Conservation (phyloP, 495 filamentous ascomycete genomes). For the Rhizodiscina lignyota region DNA sequence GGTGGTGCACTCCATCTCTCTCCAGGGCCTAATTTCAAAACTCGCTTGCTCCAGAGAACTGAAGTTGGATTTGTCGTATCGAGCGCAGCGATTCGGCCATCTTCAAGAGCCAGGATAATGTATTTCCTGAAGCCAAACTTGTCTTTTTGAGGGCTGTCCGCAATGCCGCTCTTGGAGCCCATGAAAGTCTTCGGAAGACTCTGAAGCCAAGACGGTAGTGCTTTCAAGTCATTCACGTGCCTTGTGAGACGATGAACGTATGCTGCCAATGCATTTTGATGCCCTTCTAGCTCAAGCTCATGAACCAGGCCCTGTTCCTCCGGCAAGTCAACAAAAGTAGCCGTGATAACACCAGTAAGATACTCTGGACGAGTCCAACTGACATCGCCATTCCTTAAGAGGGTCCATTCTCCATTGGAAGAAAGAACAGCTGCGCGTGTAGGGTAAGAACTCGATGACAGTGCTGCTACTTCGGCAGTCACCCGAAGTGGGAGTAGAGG, state of each 20-base stretch:
- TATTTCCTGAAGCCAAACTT: slow-evolving; percentile 80
- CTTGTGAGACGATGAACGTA: slow-evolving; percentile 79
- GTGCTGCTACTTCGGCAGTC: slow-evolving; percentile 66
- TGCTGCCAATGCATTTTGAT: slow-evolving; percentile 58
- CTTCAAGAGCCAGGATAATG: slow-evolving; percentile 61
- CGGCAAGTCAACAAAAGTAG: slow-evolving; percentile 54
- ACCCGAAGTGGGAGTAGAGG: slow-evolving; percentile 25
- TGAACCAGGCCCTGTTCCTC: slow-evolving; percentile 58
- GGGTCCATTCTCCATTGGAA: slow-evolving; percentile 58
- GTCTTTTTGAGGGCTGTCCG: slow-evolving; percentile 50
- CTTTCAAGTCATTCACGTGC: slow-evolving; percentile 60
- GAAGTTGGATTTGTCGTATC: slow-evolving; percentile 58
- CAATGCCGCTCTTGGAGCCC: too few relatives aligned
- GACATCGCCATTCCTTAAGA: slow-evolving; percentile 64
- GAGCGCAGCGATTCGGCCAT: slow-evolving; percentile 63
- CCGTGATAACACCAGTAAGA: slow-evolving; percentile 56
- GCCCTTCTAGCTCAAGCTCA: slow-evolving; percentile 70
- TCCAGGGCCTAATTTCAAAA: slow-evolving; percentile 33
- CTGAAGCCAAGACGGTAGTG: slow-evolving; percentile 56
- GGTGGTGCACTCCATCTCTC: slow-evolving; percentile 45
- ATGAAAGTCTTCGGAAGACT: slow-evolving; percentile 31
- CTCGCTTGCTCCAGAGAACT: slow-evolving; percentile 57
- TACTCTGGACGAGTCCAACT: slow-evolving; percentile 74
- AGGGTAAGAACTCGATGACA: slow-evolving; percentile 46
- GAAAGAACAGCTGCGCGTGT: slow-evolving; percentile 58